Evolutionary conservation across 1,139 yeast genomes (phyloP).

Genomic region (Kluyveromyces sp.): DNA sequence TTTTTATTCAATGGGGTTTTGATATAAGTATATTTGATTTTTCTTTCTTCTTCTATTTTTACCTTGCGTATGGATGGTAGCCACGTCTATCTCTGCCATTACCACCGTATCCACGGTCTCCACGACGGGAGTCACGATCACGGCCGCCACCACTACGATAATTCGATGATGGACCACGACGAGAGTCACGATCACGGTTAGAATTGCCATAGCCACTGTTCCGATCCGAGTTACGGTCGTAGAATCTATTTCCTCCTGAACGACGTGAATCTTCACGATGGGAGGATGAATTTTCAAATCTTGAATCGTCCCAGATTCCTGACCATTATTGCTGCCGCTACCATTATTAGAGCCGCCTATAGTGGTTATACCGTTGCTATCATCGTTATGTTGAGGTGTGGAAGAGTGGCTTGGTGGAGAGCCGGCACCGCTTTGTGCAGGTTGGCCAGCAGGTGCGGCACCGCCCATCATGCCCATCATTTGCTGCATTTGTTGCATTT

Average conservation of each 20-base stretch:
- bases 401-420: conserved; percentile 12
- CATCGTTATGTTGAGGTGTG: conserved; percentile 15
- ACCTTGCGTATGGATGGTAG: conserved; percentile 9
- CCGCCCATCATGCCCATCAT: conserved; percentile 51
- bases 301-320: conserved; percentile 3
- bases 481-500: conserved; percentile 42
- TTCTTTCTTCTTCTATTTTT: neutral
- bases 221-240: conserved; percentile 2
- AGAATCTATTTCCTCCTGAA: conserved; percentile 8
- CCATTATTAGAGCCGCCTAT: conserved; percentile 22
- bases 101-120: conserved; percentile 6
- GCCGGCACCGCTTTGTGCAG: conserved; percentile 20
- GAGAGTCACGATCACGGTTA: conserved; percentile 4
- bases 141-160: conserved; percentile 6
- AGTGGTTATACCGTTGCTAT: conserved; percentile 24
- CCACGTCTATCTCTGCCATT: conserved; percentile 9
- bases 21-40: no score
- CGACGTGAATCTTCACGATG: conserved; percentile 9
- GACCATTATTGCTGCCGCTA: conserved; percentile 13
- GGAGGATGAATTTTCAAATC: conserved; percentile 6
- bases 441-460: conserved; percentile 33
- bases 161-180: conserved; percentile 9
- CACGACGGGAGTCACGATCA: conserved; percentile 9
- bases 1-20: no score
- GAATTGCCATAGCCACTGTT: conserved; percentile 1